Percentiles rank a stretch among this genome's conserved stretches.
Evolutionary conservation across 148 eudicot species (phyloP).

Genomic region (Heliamphora exappendiculata): DNA sequence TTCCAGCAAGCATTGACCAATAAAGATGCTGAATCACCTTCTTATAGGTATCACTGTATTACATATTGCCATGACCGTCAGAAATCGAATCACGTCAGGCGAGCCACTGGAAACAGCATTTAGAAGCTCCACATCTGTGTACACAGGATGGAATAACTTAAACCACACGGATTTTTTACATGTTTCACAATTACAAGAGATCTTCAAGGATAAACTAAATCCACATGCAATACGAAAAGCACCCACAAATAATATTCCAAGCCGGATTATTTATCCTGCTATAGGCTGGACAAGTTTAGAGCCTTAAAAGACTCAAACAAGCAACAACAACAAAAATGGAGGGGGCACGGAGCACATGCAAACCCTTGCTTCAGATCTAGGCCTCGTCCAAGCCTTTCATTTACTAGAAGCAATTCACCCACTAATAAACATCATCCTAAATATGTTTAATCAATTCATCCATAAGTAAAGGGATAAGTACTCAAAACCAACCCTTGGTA

Average conservation of each 20-base stretch:
- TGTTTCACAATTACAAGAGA: conserved; percentile 4
- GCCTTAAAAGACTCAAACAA: not conserved
- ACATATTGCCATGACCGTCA: conserved; percentile 88
- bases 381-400: no score
- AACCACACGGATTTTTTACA: conserved; percentile 11
- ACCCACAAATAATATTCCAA: not conserved
- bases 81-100: conserved; percentile 60
- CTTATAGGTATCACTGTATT: conserved; percentile 78
- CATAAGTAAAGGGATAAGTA: no score
- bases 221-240: not conserved
- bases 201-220: not conserved
- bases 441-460: no score
- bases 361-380: no score
- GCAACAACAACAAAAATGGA: no score
- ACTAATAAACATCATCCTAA: no score
- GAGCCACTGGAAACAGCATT: conserved; percentile 68
- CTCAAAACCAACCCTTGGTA: no score
- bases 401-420: no score
- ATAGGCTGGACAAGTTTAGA: not conserved
- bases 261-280: not conserved
- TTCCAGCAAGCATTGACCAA: not conserved
- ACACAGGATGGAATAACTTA: conserved; percentile 17
- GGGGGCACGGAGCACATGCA: not conserved
- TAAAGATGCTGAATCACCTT: conserved; percentile 41
- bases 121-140: conserved; percentile 59